Base-by-base conservation (phyloP, 768 basidiomycete species). In the Amanita polypyramis region DNA sequence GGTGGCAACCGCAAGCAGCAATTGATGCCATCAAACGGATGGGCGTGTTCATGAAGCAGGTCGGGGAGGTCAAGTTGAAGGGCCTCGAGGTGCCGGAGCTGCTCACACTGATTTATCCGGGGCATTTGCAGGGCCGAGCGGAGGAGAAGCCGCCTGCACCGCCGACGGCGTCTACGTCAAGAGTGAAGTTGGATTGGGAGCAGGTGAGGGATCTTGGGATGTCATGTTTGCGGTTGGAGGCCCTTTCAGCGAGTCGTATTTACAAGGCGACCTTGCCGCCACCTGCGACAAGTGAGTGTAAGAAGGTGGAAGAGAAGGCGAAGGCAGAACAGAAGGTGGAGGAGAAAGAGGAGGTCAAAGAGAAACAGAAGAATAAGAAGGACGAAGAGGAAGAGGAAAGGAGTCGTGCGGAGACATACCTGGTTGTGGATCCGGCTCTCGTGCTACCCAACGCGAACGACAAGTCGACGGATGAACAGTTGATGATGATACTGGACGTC, bases 1-100 rank as follows among this genome's bases (percentile, higher is more conserved):
- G 72, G 48, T 55, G 67, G 49, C 79, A 84, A 56, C 73, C 78
- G 4, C 56, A 65, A 1, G 70, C 76, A 37, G 84, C 79, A 8
- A 68, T 94, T 43, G 84, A 89, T 19, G 87, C 81, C 5, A 80
- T 98, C 51, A 76, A 76, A 25, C 70, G 77, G 19, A 71, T 93
- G 56, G 83, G 83, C 1, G 70, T 91, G 32, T 68, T 72, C 29
- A 73, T 93, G 47, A 72, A 81, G 27, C 70, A 74, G n/a, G 74
- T 94, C 14, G 95, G 96, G 4, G 92, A 97, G 64, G 75, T 82
- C 53, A 92, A 90, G 61, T 77, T 98, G 52, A 98, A 98, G 65
- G 96, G 96, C 9, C 70, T 98, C 43, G 95, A 98, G 65, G 73
- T 88, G 1, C 90, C 92, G 1, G 95, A 97, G 64, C 73, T 76